Base-by-base conservation (phyloP, 345 rosid species). In the Brassica juncea region DNA sequence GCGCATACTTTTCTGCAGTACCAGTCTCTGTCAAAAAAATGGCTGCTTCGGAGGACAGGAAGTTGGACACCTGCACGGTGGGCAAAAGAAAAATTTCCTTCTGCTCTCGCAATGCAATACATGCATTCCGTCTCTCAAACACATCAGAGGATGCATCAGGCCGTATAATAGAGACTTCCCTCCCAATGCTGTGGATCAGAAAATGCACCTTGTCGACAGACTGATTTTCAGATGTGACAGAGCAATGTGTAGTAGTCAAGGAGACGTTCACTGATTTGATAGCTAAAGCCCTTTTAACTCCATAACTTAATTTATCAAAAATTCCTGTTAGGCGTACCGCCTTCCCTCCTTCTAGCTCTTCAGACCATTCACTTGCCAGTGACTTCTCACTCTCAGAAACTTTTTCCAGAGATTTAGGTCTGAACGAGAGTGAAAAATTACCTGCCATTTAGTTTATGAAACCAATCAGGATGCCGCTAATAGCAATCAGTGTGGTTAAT, bases 81-180 rank as follows among this genome's bases (percentile, higher is more conserved):
- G 98, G 98, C 31, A 92, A 91, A 79, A 94, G 87, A 84, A 89
- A 91, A 73, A 94, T 87, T 83, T 94, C 97, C 84, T 84, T 91
- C 80, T 92, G 97, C 87, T 88, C 91, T 78, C 81, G 91, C 83
- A 94, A 79, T 75, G 94, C 87, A 72, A 86, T 82, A 49, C 85
- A 74, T 73, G 88, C 59, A 73, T 78, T 85, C 82, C 61, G 83
- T 80, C 63, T 84, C 81, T 79, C 84, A 54, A 73, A 72, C 23
- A 77, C 81, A 71, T 84, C 91, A 71, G 77, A 70, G 67, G 85
- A 68, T 52, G 77, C 84, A 81, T 87, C 92, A 75, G 90, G 94
- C 74, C 87, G 87, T 34, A 61, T 68, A 35, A 94, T 85, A 65
- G 97, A 90, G 64, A 94, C 92, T 78, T 91, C 86, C 84, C 94